Base-by-base conservation (phyloP, 2,329 filamentous ascomycete species). In the Arthrobotrys musiformis region DNA sequence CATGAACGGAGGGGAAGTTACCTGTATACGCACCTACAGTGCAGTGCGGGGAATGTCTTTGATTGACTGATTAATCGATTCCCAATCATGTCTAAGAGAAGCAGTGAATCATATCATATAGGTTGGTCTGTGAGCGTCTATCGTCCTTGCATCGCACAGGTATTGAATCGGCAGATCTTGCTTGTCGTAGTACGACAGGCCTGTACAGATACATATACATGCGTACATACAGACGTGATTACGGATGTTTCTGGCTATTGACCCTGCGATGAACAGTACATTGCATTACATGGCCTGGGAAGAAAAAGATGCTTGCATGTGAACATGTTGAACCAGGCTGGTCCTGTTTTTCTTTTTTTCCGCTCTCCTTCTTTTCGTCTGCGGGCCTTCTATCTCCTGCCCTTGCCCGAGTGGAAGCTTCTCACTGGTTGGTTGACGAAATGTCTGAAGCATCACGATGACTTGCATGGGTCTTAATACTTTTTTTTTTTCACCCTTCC, bases 241-340 rank as follows among this genome's bases (percentile, higher is more conserved):
- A 30, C 50, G 19, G 50, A 58, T 46, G 33, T 30, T 48, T 44
- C 19, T 22, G 54, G 67, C 22, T 40, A 42, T 62, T 44, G 52
- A 52, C 33, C 26, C 40, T 69, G 50, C 52, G 52, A 69, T 58
- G 52, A 13, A 37, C 44, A 44, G 15, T 35, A 35, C 33, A 42
- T 44, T 40, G 50, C 50, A 56, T 56, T 26, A 28, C 9, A 8
- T 33, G 8, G 40, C 11, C 11, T 6, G 46, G 13, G 13, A 33
- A 17, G n/a, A 17, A 6, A 35, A 56, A 19, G 28, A 19, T 24
- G 52, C 54, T 40, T 58, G 44, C 67, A 70, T 70, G 67, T 70
- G 67, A 62, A 62, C 28, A 35, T 40, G 19, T 15, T 22, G 5
- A 48, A n/a, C n/a, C 44, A 22, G 9, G 42, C 17, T 19, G 46